These are phyloP conservation scores for Xerocomellus dryophilus DNA, from an alignment of 768 basidiomycete species.

Conservation along the genomic window DNA sequence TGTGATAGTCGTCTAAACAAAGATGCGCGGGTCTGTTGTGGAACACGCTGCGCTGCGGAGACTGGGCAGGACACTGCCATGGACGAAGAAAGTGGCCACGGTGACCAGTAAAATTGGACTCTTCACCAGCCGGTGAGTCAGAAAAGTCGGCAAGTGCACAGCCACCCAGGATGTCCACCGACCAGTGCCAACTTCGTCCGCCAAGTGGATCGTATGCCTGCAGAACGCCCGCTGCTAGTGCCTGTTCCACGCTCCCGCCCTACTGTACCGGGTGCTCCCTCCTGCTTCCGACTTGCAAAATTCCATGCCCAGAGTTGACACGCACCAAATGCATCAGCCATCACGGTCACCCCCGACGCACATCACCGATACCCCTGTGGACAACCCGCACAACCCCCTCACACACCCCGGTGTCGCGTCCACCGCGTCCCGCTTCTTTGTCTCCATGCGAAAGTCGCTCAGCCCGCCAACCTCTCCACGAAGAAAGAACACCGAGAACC, in stretches of 20 bases:
- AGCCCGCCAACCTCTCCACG: conserved; percentile 20
- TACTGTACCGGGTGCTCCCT: not conserved
- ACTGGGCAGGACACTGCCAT: too few relatives aligned
- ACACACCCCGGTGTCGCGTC: conserved; percentile 12
- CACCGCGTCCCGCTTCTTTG: conserved; percentile 30
- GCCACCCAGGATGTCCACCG: conserved; percentile 1
- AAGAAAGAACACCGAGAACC: conserved; percentile 14
- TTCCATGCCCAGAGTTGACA: not conserved
- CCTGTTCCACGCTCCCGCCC: conserved; percentile 1
- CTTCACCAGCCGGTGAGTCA: not conserved
- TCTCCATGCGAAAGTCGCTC: conserved; percentile 32
- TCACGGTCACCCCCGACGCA: conserved; percentile 15
- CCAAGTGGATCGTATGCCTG: conserved; percentile 7
- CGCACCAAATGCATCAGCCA: conserved; percentile 16
- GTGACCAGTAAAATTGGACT: too few relatives aligned
- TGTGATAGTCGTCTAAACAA: too few relatives aligned
- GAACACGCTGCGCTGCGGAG: not conserved
- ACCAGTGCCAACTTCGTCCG: not conserved
- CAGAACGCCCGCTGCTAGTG: not conserved
- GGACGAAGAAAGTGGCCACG: too few relatives aligned
- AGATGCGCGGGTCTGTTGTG: too few relatives aligned
- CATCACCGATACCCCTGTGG: conserved; percentile 1
- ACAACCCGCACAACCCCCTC: not conserved
- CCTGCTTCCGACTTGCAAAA: not conserved
- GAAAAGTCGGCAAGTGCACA: conserved; percentile 1